Conservation (phyloP, 495 filamentous ascomycete species). For the Podospora comata region DNA sequence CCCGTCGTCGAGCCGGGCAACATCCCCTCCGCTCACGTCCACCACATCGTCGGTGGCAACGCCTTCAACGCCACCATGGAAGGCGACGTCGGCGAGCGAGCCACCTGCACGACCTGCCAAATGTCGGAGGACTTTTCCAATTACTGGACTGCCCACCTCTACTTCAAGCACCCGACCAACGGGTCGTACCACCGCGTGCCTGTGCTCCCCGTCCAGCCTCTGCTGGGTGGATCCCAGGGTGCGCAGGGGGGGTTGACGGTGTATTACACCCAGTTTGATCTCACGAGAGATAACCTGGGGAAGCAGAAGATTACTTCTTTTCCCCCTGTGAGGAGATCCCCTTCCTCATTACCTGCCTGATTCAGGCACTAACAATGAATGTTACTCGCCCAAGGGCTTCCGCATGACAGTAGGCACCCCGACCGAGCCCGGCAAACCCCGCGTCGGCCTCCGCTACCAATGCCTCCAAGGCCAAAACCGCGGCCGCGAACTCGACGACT, state of each 20-base stretch:
- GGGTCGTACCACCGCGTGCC: constrained; percentile 44
- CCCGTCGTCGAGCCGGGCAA: constrained; percentile 42
- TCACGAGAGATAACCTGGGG: constrained; percentile 33
- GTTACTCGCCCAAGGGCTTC: constrained; percentile 30
- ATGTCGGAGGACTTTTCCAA: constrained; percentile 31
- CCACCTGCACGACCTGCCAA: constrained; percentile 32
- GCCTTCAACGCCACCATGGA: constrained; percentile 50
- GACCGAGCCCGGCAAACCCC: constrained; percentile 32
- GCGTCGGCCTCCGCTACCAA: constrained; percentile 45
- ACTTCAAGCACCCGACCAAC: constrained; percentile 48
- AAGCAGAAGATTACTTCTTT: constrained; percentile 41
- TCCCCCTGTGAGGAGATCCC: constrained; percentile 27
- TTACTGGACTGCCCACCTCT: constrained; percentile 46
- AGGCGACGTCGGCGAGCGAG: constrained; percentile 45
- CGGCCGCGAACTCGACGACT: constrained; percentile 39
- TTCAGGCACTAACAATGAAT: neutral
- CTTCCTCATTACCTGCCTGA: no score
- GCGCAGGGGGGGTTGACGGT: constrained; percentile 45
- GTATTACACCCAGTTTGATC: constrained; percentile 45
- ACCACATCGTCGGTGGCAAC: constrained; percentile 50
- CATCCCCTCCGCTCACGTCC: constrained; percentile 44
- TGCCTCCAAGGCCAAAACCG: constrained; percentile 40
- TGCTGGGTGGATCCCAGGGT: constrained; percentile 42
- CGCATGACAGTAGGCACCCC: constrained; percentile 52
- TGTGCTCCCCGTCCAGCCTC: constrained; percentile 37